Base-by-base conservation (phyloP, 306 rosid genomes). In the Delonix regia region DNA sequence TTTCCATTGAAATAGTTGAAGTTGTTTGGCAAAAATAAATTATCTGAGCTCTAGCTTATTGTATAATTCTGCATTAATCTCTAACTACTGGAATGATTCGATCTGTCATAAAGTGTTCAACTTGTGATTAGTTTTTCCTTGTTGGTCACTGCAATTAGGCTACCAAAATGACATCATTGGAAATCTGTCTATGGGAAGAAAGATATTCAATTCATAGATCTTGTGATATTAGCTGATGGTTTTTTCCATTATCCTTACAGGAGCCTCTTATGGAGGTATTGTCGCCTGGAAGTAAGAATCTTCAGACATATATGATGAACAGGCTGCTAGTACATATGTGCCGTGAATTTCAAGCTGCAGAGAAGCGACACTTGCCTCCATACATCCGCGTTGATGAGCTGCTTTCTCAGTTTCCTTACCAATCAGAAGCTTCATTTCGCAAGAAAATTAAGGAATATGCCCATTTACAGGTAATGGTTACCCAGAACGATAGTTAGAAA, bases 221-320 rank as follows among this genome's bases (percentile, higher is more conserved):
- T 48, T 72, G 72, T 27, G 39, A 64, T 51, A 16, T 34, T 0
- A 60, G 69, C 53, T 74, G 56, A 83, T 73, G 61, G 33, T 39
- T 56, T 79, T 36, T 56, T 79, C 77, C 47, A 51, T 34, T 83
- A 51, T 60, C 72, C 77, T 74, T 86, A 78, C 90, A 95, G 99
- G 99, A 95, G 86, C 99, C 99, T 52, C 97, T 95, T 49, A 90
- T 89, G 97, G 99, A 95, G 86, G 99, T 92, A 68, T 83, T 92
- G 76, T 90, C 99, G 38, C 99, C 99, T 52, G 97, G 95, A 82
- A 90, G 95, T 81, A 95, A 92, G 89, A 91, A 88, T 86, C 95
- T 95, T 84, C 99, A 90, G 83, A 91, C 85, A 78, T 95, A 89
- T 81, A 86, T 89, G 98, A 87, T 88, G 83, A 95, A 89, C 83